phyloP scores from a whole-genome alignment of 129 eudicot genomes.

The Rutidosis leptorrhynchoides region DNA sequence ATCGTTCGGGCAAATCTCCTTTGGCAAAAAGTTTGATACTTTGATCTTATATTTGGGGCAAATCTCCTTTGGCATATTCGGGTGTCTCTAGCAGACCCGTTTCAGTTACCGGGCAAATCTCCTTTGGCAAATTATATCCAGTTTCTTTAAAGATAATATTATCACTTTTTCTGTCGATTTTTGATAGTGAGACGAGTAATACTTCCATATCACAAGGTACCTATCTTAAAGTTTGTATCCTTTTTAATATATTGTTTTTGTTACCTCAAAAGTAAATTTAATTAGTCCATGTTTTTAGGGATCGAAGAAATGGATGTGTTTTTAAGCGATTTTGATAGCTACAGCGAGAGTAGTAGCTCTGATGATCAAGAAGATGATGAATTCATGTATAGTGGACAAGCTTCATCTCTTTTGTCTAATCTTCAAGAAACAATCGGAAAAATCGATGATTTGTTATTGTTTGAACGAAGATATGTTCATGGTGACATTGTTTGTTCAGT shows the following conservation, averaged over 20 bases:
- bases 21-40: slow-evolving; percentile 40
- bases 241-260: neutral
- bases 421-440: slow-evolving; percentile 79
- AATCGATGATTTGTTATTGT: slow-evolving; percentile 81
- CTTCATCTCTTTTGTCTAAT: slow-evolving; percentile 62
- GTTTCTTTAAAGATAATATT: slow-evolving; percentile 30
- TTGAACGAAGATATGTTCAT: slow-evolving; percentile 61
- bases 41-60: slow-evolving; percentile 38
- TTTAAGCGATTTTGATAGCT: slow-evolving; percentile 71
- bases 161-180: slow-evolving; percentile 31
- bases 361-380: slow-evolving; percentile 76
- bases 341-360: slow-evolving; percentile 79
- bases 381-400: slow-evolving; percentile 70
- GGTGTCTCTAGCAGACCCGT: slow-evolving; percentile 31
- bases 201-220: slow-evolving; percentile 30
- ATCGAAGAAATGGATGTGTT: slow-evolving; percentile 53
- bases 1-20: slow-evolving; percentile 61
- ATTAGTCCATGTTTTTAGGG: neutral
- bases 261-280: neutral
- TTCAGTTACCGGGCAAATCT: slow-evolving; percentile 42
- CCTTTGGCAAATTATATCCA: slow-evolving; percentile 53
- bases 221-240: neutral
- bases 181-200: slow-evolving; percentile 34
- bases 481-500: slow-evolving; percentile 63
- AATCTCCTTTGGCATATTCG: slow-evolving; percentile 71